phyloP scores from a whole-genome alignment of 2,329 filamentous ascomycete genomes.

The Fusarium sp. region DNA sequence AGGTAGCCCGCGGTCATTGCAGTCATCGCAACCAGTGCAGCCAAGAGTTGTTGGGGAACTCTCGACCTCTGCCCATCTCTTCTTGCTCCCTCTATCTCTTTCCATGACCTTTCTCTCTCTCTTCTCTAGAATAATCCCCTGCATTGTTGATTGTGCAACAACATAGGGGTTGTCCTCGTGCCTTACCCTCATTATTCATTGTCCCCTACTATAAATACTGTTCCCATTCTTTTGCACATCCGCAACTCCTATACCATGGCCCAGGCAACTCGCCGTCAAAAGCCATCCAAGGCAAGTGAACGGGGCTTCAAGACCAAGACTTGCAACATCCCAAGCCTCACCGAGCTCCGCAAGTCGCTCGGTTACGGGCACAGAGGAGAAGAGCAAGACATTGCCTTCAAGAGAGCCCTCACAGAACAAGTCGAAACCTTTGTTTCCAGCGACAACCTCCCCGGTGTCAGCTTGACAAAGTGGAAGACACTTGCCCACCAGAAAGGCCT shows the following conservation, averaged over 20 bases:
- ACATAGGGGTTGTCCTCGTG: background rate
- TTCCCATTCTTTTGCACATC: background rate
- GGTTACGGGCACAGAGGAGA: conserved; percentile 21
- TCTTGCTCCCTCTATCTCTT: background rate
- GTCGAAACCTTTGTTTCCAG: conserved; percentile 14
- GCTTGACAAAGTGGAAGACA: conserved; percentile 22
- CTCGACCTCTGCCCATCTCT: background rate
- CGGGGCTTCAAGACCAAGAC: conserved; percentile 16
- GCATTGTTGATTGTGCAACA: background rate
- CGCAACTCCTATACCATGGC: background rate
- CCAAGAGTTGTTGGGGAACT: background rate
- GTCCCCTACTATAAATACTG: background rate
- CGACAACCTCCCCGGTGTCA: background rate
- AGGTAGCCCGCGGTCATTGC: background rate
- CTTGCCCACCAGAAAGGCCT: conserved; percentile 27
- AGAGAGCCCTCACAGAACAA: conserved; percentile 13
- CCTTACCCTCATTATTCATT: background rate
- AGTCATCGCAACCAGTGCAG: background rate
- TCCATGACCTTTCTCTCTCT: background rate
- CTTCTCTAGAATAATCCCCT: background rate
- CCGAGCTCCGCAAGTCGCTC: conserved; percentile 25
- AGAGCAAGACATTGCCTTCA: conserved; percentile 29
- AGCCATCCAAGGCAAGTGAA: background rate
- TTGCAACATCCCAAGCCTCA: conserved; percentile 21
- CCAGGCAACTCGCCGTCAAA: background rate